Evolutionary conservation across 1,284 basidiomycete species (phyloP).

Genomic region (Microbotryomycetes sp.): DNA sequence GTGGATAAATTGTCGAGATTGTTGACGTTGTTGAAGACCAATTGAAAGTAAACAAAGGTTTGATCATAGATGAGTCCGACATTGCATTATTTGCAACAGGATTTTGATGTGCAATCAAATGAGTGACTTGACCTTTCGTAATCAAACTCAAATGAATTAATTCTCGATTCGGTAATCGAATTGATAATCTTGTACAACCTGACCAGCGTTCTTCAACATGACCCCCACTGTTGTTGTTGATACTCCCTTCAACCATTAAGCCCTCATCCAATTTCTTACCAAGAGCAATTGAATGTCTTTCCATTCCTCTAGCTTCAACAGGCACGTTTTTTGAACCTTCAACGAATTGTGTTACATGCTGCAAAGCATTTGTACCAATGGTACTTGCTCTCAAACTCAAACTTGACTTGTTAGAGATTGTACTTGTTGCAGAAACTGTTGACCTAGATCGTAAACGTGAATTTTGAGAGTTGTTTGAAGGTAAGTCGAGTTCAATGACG

Average conservation of each 20-base stretch:
- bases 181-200: neutral
- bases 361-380: neutral
- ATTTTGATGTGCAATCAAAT: slow-evolving; percentile 2
- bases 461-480: neutral
- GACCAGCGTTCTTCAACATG: neutral
- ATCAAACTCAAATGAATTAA: neutral
- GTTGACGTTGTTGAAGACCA: neutral
- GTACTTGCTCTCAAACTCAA: neutral
- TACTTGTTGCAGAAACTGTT: neutral
- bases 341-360: neutral
- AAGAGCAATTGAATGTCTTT: neutral
- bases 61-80: neutral
- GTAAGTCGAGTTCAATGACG: slow-evolving; percentile 15
- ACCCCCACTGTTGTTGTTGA: neutral
- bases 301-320: slow-evolving; percentile 3
- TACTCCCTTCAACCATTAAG: neutral
- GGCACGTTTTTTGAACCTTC: slow-evolving; percentile 2
- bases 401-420: neutral
- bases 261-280: neutral
- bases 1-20: neutral
- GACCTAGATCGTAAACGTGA: neutral
- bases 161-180: neutral
- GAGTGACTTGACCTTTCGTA: slow-evolving; percentile 2
- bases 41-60: slow-evolving; percentile 6
- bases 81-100: neutral